Percentiles rank a stretch among this genome's conserved stretches.
Conservation (phyloP, 306 rosid genomes). For the Hippophae gyantsensis region DNA sequence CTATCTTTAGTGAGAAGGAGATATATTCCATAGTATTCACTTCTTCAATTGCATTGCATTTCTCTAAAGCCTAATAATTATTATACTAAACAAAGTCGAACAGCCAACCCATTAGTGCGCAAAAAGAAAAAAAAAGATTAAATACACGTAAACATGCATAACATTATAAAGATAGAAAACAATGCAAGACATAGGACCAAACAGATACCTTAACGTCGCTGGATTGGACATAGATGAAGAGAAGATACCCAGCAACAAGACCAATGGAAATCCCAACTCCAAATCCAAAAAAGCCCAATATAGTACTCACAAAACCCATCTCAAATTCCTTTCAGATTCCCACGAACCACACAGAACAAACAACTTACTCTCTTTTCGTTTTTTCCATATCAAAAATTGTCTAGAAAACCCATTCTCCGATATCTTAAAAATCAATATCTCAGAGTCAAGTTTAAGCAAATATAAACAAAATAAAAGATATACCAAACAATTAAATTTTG, state of each 20-base stretch:
- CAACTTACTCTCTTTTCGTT: slow-evolving; percentile 23
- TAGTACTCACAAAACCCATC: slow-evolving; percentile 72
- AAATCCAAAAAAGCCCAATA: slow-evolving; percentile 68
- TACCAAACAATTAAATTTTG: not conserved
- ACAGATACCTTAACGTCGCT: slow-evolving; percentile 46
- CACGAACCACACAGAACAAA: slow-evolving; percentile 3
- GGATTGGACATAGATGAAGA: slow-evolving; percentile 64
- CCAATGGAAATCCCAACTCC: slow-evolving; percentile 77
- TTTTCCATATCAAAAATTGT: slow-evolving; percentile 9
- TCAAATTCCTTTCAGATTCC: slow-evolving; percentile 14
- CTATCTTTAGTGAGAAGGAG: too few relatives aligned
- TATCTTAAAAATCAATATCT: slow-evolving; percentile 21
- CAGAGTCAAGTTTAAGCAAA: not conserved
- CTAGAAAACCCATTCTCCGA: slow-evolving; percentile 14
- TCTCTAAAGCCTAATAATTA: too few relatives aligned
- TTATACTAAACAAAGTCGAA: too few relatives aligned
- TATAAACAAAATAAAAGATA: not conserved
- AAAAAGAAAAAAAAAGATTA: too few relatives aligned
- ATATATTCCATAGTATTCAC: too few relatives aligned
- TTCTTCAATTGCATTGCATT: too few relatives aligned
- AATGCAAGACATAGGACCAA: not conserved
- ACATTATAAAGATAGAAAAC: not conserved
- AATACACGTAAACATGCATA: not conserved
- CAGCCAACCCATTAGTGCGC: too few relatives aligned
- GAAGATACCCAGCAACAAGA: slow-evolving; percentile 63